Evolutionary conservation across 441 rosid genomes (phyloP), one percentile per base, ranked within the genome.

Genomic region (Francoa sonchifolia): DNA sequence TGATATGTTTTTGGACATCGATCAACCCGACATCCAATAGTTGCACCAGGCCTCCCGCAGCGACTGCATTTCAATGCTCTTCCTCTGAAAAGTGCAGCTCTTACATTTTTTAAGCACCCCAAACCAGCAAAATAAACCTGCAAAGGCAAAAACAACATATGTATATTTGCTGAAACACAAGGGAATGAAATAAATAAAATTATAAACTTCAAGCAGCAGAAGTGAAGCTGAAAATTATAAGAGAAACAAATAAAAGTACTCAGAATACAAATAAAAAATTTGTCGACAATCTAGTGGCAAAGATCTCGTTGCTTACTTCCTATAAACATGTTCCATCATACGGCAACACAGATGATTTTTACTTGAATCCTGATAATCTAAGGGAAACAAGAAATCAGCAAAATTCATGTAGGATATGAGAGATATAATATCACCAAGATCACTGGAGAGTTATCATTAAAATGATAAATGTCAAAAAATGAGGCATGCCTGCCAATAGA

Each of bases 11-110:
- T 86, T 26, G 93, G 96, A 66, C 99, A 90, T 15, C 94, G 76
- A 67, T 90, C 99, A 59, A 90, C 99, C 42, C 99, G 96, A 62
- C 99, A 90, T 44, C 96, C 99, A 51, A 80, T 90, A 47, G 99
- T 86, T 53, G 99, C 99, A 48, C 99, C 99, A 49, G 94, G 90
- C 69, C 99, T 78, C 63, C 87, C 94, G 66, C 99, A 86, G 52
- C 93, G 85, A 47, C 70, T 80, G 64, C 99, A 90, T 67, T 90
- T 90, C 60, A 90, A 58, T 39, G 94, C 90, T 63, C 68, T 73
- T 54, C 97, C 97, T 67, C 95, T 75, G 56, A 76, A 84, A 49
- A 89, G 94, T 33, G 99, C 96, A 34, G 99, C 95, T 70, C 88
- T 78, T 38, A 86, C 71, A 59, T 81, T 90, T 71, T 83, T 90